Conservation (phyloP, 768 basidiomycete species). For the Kockovaella imperatae region DNA sequence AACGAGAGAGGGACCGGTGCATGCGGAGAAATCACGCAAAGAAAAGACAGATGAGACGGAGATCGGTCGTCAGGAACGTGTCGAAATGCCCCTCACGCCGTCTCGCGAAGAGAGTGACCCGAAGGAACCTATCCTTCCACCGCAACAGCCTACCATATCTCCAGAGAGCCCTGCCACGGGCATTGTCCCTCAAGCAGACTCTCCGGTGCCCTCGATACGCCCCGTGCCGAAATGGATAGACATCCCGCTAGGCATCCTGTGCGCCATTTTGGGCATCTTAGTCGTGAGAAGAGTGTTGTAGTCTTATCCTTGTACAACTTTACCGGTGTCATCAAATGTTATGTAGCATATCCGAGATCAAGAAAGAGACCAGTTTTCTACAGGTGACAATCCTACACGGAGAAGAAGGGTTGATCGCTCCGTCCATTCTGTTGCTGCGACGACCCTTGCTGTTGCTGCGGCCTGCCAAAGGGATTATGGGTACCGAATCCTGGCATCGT, state of each 20-base stretch:
- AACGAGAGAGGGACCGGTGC: neutral
- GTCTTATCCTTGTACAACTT: neutral
- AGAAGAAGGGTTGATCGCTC: constrained; percentile 70
- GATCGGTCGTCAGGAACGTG: too few relatives aligned
- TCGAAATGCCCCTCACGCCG: too few relatives aligned
- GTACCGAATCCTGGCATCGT: constrained; percentile 48
- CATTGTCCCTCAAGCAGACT: too few relatives aligned
- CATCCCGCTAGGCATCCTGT: constrained; percentile 12
- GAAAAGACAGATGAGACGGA: too few relatives aligned
- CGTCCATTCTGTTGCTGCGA: constrained; percentile 48
- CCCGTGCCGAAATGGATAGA: constrained; percentile 16
- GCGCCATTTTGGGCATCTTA: constrained; percentile 14
- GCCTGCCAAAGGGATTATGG: constrained; percentile 44
- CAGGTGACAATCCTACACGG: constrained; percentile 55
- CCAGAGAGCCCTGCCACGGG: too few relatives aligned
- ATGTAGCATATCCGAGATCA: too few relatives aligned
- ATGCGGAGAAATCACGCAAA: too few relatives aligned
- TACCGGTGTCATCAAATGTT: neutral
- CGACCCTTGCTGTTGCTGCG: constrained; percentile 11
- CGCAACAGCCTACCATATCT: neutral
- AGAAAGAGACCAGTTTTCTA: too few relatives aligned
- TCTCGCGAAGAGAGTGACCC: too few relatives aligned
- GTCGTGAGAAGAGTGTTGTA: constrained; percentile 11
- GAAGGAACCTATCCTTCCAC: neutral
- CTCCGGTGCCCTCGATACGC: too few relatives aligned